These are phyloP conservation scores for Sechiopsis laciniata DNA, from an alignment of 306 rosid genomes.

Conservation along the genomic window DNA sequence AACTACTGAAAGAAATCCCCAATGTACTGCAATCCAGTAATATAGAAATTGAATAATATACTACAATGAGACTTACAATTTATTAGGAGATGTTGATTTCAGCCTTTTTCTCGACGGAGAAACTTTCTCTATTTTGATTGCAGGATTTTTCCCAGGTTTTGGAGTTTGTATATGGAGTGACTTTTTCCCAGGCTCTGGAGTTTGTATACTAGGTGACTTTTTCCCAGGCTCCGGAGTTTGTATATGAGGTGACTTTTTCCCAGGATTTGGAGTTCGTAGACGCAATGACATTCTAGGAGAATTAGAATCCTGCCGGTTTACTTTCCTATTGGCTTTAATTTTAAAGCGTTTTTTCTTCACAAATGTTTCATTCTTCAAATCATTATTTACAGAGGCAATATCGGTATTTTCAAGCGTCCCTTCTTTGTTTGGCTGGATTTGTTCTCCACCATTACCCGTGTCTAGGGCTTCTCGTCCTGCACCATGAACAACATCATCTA, in stretches of 20 bases:
- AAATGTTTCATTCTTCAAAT: constrained; percentile 15
- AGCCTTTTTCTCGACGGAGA: constrained; percentile 19
- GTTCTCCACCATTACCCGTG: constrained; percentile 23
- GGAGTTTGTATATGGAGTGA: neutral
- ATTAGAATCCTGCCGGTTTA: neutral
- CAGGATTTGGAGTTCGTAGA: neutral
- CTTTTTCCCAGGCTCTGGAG: neutral
- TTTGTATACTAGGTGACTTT: neutral
- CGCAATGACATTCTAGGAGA: constrained; percentile 11
- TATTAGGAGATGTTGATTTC: constrained; percentile 18
- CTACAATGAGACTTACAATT: constrained; percentile 19
- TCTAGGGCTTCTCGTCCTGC: constrained; percentile 18
- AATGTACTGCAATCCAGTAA: neutral
- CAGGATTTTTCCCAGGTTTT: constrained; percentile 6
- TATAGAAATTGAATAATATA: neutral
- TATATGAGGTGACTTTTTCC: neutral
- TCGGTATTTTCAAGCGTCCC: constrained; percentile 21
- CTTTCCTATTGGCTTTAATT: constrained; percentile 26
- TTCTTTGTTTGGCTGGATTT: constrained; percentile 15
- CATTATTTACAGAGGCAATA: constrained; percentile 32
- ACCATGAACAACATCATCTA: constrained; percentile 19
- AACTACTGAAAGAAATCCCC: neutral
- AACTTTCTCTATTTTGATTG: constrained; percentile 13
- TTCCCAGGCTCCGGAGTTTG: neutral
- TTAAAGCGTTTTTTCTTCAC: constrained; percentile 30